Base-by-base conservation (phyloP, 2,329 filamentous ascomycete genomes). In the Fusarium newnesense region DNA sequence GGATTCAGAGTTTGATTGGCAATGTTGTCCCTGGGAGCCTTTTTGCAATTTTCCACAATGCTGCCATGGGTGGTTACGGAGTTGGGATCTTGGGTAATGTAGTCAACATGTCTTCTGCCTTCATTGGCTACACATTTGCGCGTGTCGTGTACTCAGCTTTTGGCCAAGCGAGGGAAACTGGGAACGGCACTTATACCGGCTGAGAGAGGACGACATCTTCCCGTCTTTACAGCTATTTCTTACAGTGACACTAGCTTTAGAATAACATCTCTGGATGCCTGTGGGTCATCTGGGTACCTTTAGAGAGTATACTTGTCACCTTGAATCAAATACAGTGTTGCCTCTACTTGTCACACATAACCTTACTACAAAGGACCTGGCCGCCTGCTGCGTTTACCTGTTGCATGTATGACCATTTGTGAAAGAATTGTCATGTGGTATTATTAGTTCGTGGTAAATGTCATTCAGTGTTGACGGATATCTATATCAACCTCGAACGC, bases 241-340 rank as follows among this genome's bases (percentile, higher is more conserved):
- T 11, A 28, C 4, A 46, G 16, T 46, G 43, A 13, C 9, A 10
- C 15, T 43, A n/a, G 15, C 15, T 16, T 24, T 43, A 8, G n/a
- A 3, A 9, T n/a, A 6, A 16, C 15, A 8, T n/a, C 40, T n/a
- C 5, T 16, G 8, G 1, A 8, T 15, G 21, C 8, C 21, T 9
- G 9, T 42, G 13, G 21, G 9, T 43, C 2, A 43, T 24, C 7
- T 24, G n/a, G 16, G 13, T 10, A 44, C 10, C 13, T 28, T 44
- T 11, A 11, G 4, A 26, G n/a, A 24, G 42, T 7, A 44, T 11
- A 18, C 4, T 24, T 26, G 15, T 16, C 21, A 9, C 21, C 11
- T 24, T 42, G n/a, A 10, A 28, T 28, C 18, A 46, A 28, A 28
- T 19, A 19, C 4, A 19, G 24, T 19, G 43, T 12, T 28, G 7